Base-by-base conservation (phyloP, 2,329 filamentous ascomycete species). In the Aschersonia sp. region DNA sequence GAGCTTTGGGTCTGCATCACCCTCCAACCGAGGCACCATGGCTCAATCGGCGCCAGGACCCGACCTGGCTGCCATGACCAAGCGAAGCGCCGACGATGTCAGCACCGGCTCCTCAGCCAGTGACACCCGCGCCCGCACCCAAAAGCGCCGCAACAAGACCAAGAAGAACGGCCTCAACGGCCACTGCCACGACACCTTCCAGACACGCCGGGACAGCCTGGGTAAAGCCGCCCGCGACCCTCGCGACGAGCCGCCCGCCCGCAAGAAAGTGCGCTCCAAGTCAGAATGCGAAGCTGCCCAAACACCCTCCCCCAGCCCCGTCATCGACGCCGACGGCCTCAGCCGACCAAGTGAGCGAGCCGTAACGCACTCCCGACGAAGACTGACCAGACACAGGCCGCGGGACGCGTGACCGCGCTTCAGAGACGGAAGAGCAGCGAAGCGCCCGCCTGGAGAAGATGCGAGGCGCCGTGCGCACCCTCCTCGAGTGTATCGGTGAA, bases 401-500 rank as follows among this genome's bases (percentile, higher is more conserved):
- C 35, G 84, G 84, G 48, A 87, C 84, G 2, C 74, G 81, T 44
- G 73, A 75, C 53, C 71, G 80, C 35, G 67, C 76, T 5, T 76
- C 82, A 45, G 78, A 82, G 55, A 72, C 63, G 10, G 44, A 51
- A n/a, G 57, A 64, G 31, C 52, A 61, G 44, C 70, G 70, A 31
- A 70, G 65, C 9, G 61, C 63, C 51, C 72, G 80, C 44, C 61
- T 83, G 40, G 67, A 74, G 12, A 77, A 74, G 58, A 74, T 84
- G 63, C 70, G 72, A 51, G 77, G 69, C 44, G 81, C 81, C 40
- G 77, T 84, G 30, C 69, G 77, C 45, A 84, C 80, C 2, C 70
- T 85, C 10, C 74, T 84, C 31, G 81, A 84, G 61, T 84, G 80
- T 55, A 68, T 84, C 5, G 81, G 81, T 55, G 81, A 84, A 63